These are phyloP conservation scores for Fusarium redolens DNA, from an alignment of 2,329 filamentous ascomycete species.

Conservation along the genomic window DNA sequence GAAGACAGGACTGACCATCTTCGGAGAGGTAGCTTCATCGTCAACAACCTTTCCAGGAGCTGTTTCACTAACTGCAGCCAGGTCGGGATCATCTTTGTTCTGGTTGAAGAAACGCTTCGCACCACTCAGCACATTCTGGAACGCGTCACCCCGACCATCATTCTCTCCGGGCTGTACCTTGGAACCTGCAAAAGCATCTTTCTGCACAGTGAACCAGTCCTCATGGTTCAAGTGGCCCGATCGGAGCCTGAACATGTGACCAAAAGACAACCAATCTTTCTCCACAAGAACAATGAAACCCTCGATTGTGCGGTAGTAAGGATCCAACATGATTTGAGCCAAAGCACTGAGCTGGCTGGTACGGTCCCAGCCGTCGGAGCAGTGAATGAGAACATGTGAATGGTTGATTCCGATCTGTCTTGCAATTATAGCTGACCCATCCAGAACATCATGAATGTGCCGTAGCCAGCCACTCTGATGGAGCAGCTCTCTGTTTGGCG, in stretches of 20 bases:
- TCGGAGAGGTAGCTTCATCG: constrained; percentile 80
- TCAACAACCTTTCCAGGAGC: constrained; percentile 56
- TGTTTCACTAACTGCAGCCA: constrained; percentile 61
- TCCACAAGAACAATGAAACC: constrained; percentile 95
- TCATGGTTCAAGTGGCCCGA: constrained; percentile 89
- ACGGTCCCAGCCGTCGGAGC: constrained; percentile 98
- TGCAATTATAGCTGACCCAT: constrained; percentile 86
- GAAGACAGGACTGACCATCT: constrained; percentile 94
- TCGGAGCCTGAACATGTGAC: constrained; percentile 96
- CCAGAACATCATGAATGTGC: constrained; percentile 85
- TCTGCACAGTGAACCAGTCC: constrained; percentile 92
- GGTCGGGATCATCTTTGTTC: constrained; percentile 71
- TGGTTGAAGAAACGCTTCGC: constrained; percentile 91
- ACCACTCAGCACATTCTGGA: constrained; percentile 88
- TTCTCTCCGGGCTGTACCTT: constrained; percentile 71
- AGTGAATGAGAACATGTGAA: constrained; percentile 95
- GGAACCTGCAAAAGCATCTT: constrained; percentile 76
- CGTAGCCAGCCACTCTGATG: constrained; percentile 90
- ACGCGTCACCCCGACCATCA: constrained; percentile 74
- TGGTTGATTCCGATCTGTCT: constrained; percentile 90
- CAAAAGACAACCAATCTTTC: constrained; percentile 98
- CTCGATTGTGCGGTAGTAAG: constrained; percentile 92
- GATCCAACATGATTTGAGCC: constrained; percentile 92
- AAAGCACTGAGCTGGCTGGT: constrained; percentile 94
- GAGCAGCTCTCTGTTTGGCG: constrained; percentile 84